Evolutionary conservation across 2,329 filamentous ascomycete genomes (phyloP).

Genomic region (Pezicula rhizophila): DNA sequence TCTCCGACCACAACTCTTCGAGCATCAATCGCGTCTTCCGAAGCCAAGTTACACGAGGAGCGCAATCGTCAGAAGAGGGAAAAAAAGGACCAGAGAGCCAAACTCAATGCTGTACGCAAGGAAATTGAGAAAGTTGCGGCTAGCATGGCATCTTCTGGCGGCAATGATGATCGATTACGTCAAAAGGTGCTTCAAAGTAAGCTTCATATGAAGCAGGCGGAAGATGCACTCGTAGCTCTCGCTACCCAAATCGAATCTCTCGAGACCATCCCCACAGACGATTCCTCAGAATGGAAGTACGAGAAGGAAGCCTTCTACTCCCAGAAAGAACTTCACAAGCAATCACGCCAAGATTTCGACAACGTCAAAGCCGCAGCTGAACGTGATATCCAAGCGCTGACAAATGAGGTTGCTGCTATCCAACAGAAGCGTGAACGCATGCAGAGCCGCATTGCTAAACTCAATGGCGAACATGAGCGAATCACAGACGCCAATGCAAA

Average conservation of each 20-base stretch:
- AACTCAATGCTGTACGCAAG: slow-evolving; percentile 60
- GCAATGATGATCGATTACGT: slow-evolving; percentile 68
- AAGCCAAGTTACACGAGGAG: slow-evolving; percentile 64
- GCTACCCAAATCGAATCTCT: slow-evolving; percentile 56
- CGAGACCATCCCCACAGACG: slow-evolving; percentile 57
- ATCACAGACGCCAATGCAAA: slow-evolving; percentile 61
- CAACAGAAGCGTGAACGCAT: slow-evolving; percentile 69
- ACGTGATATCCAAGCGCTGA: slow-evolving; percentile 54
- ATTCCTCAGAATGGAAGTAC: slow-evolving; percentile 47
- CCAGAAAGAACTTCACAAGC: slow-evolving; percentile 38
- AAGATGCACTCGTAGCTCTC: slow-evolving; percentile 51
- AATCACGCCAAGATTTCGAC: slow-evolving; percentile 47
- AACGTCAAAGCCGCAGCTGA: slow-evolving; percentile 56
- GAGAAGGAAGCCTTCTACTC: slow-evolving; percentile 49
- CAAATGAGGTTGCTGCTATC: slow-evolving; percentile 56
- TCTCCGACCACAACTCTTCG: slow-evolving; percentile 72
- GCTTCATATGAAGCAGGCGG: slow-evolving; percentile 63
- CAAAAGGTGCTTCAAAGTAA: slow-evolving; percentile 72
- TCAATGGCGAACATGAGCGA: slow-evolving; percentile 65
- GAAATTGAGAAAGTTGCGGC: slow-evolving; percentile 66
- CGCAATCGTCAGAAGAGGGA: slow-evolving; percentile 62
- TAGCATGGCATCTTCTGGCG: slow-evolving; percentile 62
- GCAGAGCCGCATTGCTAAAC: slow-evolving; percentile 62
- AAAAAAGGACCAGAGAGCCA: slow-evolving; percentile 69
- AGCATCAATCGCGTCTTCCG: slow-evolving; percentile 68